Percentiles rank a stretch among this genome's conserved stretches.
These are phyloP conservation scores for Trichoderma cornu-damae DNA, from an alignment of 2,329 filamentous ascomycete species.

Conservation along the genomic window DNA sequence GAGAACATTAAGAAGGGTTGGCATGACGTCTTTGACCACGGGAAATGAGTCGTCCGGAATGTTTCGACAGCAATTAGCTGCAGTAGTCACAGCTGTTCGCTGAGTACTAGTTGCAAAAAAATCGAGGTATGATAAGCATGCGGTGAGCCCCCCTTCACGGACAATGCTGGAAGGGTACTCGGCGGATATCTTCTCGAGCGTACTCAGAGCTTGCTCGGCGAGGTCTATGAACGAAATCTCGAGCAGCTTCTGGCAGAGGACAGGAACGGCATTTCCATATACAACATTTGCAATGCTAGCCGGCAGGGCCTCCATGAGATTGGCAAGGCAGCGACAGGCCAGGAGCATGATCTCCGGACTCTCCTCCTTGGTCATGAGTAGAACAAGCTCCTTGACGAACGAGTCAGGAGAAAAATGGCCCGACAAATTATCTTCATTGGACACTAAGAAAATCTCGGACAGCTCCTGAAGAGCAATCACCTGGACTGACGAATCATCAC, in stretches of 20 bases:
- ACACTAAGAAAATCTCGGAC: constrained; percentile 87
- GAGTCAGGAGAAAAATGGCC: constrained; percentile 92
- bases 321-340: constrained; percentile 90
- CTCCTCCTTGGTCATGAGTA: constrained; percentile 89
- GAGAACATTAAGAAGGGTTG: constrained; percentile 83
- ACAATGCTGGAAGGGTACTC: constrained; percentile 96
- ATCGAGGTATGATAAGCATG: constrained; percentile 92
- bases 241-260: constrained; percentile 88
- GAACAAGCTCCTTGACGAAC: constrained; percentile 90
- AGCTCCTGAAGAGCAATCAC: constrained; percentile 89
- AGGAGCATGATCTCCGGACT: constrained; percentile 97
- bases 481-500: constrained; percentile 84
- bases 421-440: constrained; percentile 92
- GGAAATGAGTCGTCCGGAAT: constrained; percentile 90
- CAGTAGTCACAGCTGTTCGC: constrained; percentile 91
- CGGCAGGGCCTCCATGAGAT: constrained; percentile 94
- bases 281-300: constrained; percentile 92
- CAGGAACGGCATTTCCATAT: constrained; percentile 91
- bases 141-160: constrained; percentile 87
- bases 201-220: constrained; percentile 94
- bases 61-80: constrained; percentile 96
- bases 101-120: constrained; percentile 98
- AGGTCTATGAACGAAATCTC: constrained; percentile 97
- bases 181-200: constrained; percentile 92
- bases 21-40: constrained; percentile 93